Conservation (phyloP, 2,329 filamentous ascomycete genomes). For the Lasiodiplodia theobromae region DNA sequence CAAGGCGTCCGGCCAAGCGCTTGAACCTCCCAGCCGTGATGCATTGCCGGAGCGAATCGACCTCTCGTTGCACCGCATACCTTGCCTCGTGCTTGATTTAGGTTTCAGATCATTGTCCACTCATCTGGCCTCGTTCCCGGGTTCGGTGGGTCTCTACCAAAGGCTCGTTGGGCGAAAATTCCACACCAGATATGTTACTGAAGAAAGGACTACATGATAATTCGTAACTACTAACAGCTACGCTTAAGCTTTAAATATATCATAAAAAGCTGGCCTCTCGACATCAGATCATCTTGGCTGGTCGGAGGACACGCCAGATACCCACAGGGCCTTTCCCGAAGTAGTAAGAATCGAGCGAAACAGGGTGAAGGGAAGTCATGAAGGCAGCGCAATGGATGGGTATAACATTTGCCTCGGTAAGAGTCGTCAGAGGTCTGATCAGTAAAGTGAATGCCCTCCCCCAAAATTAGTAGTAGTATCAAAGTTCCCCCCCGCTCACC, state of each 20-base stretch:
- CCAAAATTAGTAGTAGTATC: background rate
- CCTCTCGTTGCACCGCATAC: background rate
- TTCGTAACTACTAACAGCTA: background rate
- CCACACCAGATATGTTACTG: background rate
- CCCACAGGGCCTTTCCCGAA: background rate
- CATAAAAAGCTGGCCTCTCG: background rate
- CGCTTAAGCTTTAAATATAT: background rate
- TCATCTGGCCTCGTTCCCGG: background rate
- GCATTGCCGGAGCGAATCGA: background rate
- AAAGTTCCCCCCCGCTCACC: background rate
- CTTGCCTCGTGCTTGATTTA: background rate
- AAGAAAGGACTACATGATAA: background rate
- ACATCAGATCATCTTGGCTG: background rate
- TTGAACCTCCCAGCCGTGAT: background rate
- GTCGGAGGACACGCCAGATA: background rate
- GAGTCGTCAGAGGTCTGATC: background rate
- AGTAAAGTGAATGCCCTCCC: background rate
- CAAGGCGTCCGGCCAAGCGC: background rate
- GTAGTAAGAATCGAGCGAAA: background rate
- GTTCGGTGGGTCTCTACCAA: background rate
- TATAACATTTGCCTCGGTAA: conserved; percentile 2
- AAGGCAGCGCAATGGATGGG: background rate
- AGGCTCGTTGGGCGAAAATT: background rate
- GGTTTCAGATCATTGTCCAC: background rate
- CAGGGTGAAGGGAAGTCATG: background rate